Evolutionary conservation across 2,329 filamentous ascomycete genomes (phyloP), one percentile per base, ranked within the genome.

Genomic region (Lachnellula subtilissima): DNA sequence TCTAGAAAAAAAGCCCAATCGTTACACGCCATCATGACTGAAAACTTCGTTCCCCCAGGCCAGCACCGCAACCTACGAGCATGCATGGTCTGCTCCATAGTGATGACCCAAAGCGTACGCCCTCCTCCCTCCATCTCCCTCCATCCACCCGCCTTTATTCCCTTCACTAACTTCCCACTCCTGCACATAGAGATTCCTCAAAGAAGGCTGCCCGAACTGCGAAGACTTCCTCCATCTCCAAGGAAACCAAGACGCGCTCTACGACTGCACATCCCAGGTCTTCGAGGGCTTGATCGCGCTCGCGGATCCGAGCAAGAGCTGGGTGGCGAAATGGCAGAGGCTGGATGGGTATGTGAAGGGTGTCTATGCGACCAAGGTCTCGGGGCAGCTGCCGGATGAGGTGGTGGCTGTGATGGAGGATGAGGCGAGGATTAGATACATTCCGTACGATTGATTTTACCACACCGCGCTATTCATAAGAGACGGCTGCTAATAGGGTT

Each of bases 31-130:
- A 23, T 19, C 17, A 71, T 71, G 65, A 61, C 76, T 64, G 76
- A 79, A 55, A 87, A 85, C 72, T 91, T 84, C 72, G 86, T 91
- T 60, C 76, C 88, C 15, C 81, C 88, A 6, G 81, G 79, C 71
- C 89, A 94, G 74, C 85, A 88, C 76, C 89, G 92, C 74, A 86
- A 89, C 72, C 83, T 96, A 65, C 92, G 94, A 74, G 94, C 94
- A 69, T 99, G 94, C 80, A 97, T 99, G 91, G 91, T 97, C 65
- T 99, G 94, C 83, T 93, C 91, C 53, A 88, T 97, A 70, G 90
- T 97, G 63, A 91, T 93, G 79, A 87, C 89, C 59, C 85, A 87
- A 69, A 80, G 80, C 64, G 88, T 91, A 77, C 65, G 81, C 71
- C 48, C 45, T n/a, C 9, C 2, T 11, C 3, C 6, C 15, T 15